Base-by-base conservation (phyloP, 768 basidiomycete genomes). In the Collybiopsis confluens region DNA sequence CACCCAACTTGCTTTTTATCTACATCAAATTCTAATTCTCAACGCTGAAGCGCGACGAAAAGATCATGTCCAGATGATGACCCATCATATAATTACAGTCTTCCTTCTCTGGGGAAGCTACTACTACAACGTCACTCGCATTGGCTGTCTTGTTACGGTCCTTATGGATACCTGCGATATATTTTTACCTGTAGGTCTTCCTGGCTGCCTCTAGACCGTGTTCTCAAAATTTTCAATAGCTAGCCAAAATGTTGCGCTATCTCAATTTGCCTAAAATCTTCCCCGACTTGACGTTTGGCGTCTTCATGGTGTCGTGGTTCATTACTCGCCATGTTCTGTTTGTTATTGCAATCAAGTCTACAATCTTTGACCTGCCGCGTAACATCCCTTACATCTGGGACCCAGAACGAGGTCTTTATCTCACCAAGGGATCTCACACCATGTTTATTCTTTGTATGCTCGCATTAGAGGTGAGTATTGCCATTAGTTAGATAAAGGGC, bases 161-260 rank as follows among this genome's bases (percentile, higher is more conserved):
- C 71, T 97, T 33, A 95, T 98, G 92, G 97, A 99, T 65, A 85
- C 82, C 65, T 90, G 88, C 64, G 97, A 99, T 71, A 90, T 98
- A 49, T 83, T 92, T 65, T 70, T 99, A 9, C 90, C 95, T 2
- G 94, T 95, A 64, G 64, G 91, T 81, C 8, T 37, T 45, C 9
- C 28, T 27, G 21, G 40, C 33, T 36, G 44, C 49, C 15, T n/a
- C 53, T 49, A 21, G 16, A 41, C 20, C 54, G 45, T 27, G 23
- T 30, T 42, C 33, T 44, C 11, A 50, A n/a, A n/a, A 36, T 55
- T 16, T 4, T 54, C 7, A 56, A 35, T 56, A 96, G 92, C 66
- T 90, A 58, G 96, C 93, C 9, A 99, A 99, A 69, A 96, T 98
- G 90, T 69, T 90, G 58, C 86, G 87, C 54, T 99, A 98, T 68